Evolutionary conservation across 352 stramenopile species (phyloP).

Genomic region (Phytophthora hybrid): DNA sequence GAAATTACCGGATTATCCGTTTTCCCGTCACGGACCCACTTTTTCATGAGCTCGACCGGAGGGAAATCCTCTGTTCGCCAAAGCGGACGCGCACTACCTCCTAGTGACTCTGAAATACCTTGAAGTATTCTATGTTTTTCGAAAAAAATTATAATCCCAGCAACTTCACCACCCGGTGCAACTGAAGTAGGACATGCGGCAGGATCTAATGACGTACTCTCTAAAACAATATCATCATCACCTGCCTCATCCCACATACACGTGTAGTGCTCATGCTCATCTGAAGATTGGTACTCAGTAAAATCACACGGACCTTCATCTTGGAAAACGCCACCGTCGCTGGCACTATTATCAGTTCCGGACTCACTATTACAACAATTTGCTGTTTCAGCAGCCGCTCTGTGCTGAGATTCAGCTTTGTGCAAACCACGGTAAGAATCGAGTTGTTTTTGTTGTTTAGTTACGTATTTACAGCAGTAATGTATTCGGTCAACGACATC

Average conservation of each 20-base stretch:
- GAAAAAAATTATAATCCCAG: too few relatives aligned
- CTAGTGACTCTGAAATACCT: too few relatives aligned
- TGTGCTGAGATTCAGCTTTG: background rate
- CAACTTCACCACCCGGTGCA: background rate
- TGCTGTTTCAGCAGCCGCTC: background rate
- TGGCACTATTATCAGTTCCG: background rate
- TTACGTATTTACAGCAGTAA: constrained; percentile 23
- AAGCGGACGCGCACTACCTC: too few relatives aligned
- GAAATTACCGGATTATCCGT: background rate
- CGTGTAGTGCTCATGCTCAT: background rate
- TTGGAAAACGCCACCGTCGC: background rate
- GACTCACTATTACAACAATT: background rate
- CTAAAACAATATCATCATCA: background rate
- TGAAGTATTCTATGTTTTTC: too few relatives aligned
- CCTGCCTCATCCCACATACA: background rate
- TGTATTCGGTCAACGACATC: constrained; percentile 9
- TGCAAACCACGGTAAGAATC: background rate
- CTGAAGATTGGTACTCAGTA: background rate
- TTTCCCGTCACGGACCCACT: background rate
- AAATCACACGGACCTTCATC: background rate
- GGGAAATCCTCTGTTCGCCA: background rate
- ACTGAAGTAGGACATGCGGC: background rate
- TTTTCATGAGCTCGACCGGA: background rate
- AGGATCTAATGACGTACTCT: background rate
- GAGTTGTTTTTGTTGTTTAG: constrained; percentile 8